Conservation (phyloP, 345 rosid genomes). For the Orychophragmus violaceus region DNA sequence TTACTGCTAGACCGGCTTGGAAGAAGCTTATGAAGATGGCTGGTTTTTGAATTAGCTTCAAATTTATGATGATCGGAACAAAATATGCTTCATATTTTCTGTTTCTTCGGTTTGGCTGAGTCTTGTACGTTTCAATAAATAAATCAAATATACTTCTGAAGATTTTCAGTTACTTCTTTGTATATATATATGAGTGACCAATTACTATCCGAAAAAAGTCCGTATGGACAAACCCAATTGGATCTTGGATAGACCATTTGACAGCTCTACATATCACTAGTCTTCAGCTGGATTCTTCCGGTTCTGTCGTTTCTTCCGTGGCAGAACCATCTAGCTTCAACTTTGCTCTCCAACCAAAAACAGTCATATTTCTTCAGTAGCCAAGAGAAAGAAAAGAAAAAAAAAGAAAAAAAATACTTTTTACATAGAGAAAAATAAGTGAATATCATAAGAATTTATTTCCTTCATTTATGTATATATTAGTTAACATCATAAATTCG, state of each 20-base stretch:
- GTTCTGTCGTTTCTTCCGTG: too few species aligned
- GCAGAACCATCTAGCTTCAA: too few species aligned
- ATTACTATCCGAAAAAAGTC: too few species aligned
- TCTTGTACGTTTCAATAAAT: neutral
- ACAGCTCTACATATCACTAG: too few species aligned
- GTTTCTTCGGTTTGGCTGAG: neutral
- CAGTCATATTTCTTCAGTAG: neutral
- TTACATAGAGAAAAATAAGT: conserved; percentile 20
- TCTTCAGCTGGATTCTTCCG: too few species aligned
- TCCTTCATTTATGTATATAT: conserved; percentile 18
- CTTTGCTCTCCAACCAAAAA: neutral
- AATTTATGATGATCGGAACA: neutral
- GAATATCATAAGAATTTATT: conserved; percentile 10
- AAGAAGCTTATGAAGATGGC: conserved; percentile 51
- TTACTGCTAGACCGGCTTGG: conserved; percentile 73
- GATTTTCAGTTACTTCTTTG: neutral
- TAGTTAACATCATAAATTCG: conserved; percentile 24
- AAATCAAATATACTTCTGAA: neutral
- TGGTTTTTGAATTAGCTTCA: conserved; percentile 6
- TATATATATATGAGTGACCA: too few species aligned
- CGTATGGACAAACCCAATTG: too few species aligned
- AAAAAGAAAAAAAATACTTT: neutral
- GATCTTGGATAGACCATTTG: too few species aligned
- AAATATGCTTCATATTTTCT: neutral
- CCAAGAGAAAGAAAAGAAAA: neutral